phyloP scores from a whole-genome alignment of 129 eudicot genomes.

The Pseudognaphalium luteoalbum region DNA sequence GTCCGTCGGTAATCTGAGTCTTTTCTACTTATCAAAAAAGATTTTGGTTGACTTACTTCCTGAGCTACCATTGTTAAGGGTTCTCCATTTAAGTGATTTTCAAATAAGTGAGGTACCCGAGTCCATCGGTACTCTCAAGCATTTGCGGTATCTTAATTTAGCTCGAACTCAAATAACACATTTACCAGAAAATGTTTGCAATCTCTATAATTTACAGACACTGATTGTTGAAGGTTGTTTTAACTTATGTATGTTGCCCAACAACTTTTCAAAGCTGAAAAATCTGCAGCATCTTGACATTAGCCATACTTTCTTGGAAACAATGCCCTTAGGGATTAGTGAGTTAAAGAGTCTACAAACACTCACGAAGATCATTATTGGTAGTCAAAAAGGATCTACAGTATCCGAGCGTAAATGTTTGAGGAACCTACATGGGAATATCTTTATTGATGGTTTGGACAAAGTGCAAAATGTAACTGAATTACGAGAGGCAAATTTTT shows the following conservation, averaged over 20 bases:
- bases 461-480: not conserved
- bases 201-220: constrained; percentile 43
- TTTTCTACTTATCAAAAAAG: constrained; percentile 31
- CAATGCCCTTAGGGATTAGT: constrained; percentile 41
- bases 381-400: constrained; percentile 18
- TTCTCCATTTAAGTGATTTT: constrained; percentile 14
- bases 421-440: not conserved
- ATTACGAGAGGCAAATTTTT: not conserved
- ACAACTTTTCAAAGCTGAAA: constrained; percentile 16
- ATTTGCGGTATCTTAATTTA: constrained; percentile 35
- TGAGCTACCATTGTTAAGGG: constrained; percentile 19
- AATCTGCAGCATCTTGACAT: constrained; percentile 47
- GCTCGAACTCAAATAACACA: constrained; percentile 4
- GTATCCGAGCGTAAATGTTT: constrained; percentile 23
- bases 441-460: constrained; percentile 4
- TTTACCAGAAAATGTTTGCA: constrained; percentile 31
- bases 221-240: constrained; percentile 35
- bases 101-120: constrained; percentile 22
- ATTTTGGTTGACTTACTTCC: constrained; percentile 24
- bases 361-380: constrained; percentile 31
- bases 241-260: constrained; percentile 27
- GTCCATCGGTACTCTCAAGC: constrained; percentile 22
- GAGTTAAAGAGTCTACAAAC: constrained; percentile 20
- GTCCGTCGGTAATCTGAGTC: not conserved
- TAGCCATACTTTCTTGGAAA: constrained; percentile 33